Percentiles rank a stretch among this genome's conserved stretches.
phyloP scores from a whole-genome alignment of 1,284 basidiomycete species.

The Apiotrichum siamense region DNA sequence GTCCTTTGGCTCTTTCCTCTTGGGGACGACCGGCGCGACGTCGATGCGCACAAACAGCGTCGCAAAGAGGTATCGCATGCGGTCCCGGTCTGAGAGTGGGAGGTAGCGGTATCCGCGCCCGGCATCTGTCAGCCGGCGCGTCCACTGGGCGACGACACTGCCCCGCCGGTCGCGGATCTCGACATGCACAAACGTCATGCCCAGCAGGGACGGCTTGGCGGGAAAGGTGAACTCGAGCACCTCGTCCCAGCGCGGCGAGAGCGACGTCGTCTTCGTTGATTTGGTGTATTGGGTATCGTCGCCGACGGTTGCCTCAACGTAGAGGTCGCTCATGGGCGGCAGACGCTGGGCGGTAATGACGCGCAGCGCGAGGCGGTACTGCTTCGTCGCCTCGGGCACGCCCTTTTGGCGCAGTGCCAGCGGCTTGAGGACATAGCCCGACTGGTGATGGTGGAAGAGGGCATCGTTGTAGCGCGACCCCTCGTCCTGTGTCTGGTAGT shows the following conservation, averaged over 20 bases:
- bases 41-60: constrained; percentile 64
- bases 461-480: constrained; percentile 66
- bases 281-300: background rate
- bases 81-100: constrained; percentile 72
- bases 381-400: constrained; percentile 54
- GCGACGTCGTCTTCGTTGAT: constrained; percentile 62
- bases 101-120: constrained; percentile 70
- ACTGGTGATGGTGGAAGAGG: constrained; percentile 85
- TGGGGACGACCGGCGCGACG: background rate
- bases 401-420: constrained; percentile 62
- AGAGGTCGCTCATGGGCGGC: constrained; percentile 63
- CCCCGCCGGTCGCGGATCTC: constrained; percentile 64
- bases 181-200: constrained; percentile 75
- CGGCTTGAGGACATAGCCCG: constrained; percentile 90
- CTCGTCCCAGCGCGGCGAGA: constrained; percentile 84
- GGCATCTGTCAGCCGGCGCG: constrained; percentile 50
- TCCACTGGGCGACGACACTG: constrained; percentile 61
- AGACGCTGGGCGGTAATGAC: constrained; percentile 92
- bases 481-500: constrained; percentile 93
- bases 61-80: constrained; percentile 79
- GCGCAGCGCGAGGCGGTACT: constrained; percentile 49
- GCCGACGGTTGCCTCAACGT: constrained; percentile 31
- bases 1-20: too few species aligned
- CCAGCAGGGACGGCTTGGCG: constrained; percentile 64
- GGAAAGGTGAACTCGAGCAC: constrained; percentile 63